phyloP scores from a whole-genome alignment of 495 filamentous ascomycete genomes.

The Immersiella caudata region DNA sequence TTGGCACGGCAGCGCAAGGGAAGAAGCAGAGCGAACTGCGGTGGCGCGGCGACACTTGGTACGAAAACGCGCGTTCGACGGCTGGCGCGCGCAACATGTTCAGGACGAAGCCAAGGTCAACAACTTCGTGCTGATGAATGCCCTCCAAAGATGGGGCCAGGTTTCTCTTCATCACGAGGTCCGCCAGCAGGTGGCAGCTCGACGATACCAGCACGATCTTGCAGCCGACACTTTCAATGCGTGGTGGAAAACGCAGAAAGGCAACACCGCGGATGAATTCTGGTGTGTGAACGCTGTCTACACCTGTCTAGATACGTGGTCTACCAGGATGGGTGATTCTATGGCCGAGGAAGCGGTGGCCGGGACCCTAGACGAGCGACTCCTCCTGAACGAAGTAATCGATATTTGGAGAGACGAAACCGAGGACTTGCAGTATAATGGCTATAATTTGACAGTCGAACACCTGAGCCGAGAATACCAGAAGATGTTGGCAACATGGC shows the following conservation, averaged over 20 bases:
- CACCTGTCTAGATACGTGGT: constrained; percentile 25
- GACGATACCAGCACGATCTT: constrained; percentile 23
- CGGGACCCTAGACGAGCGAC: constrained; percentile 30
- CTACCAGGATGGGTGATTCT: constrained; percentile 17
- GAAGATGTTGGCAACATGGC: constrained; percentile 29
- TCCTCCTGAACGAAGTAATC: constrained; percentile 35
- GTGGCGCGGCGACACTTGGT: constrained; percentile 70
- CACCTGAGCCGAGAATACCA: constrained; percentile 21
- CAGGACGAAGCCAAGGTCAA: constrained; percentile 74
- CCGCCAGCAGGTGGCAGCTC: constrained; percentile 29
- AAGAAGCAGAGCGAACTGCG: constrained; percentile 52
- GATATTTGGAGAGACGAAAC: constrained; percentile 38
- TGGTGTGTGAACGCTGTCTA: neutral
- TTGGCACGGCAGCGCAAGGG: constrained; percentile 30
- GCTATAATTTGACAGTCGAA: constrained; percentile 24
- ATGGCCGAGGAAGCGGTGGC: constrained; percentile 29
- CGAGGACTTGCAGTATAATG: constrained; percentile 26
- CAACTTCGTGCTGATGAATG: constrained; percentile 60
- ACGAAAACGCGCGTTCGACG: constrained; percentile 71
- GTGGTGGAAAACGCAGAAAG: constrained; percentile 30
- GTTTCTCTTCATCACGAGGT: constrained; percentile 34
- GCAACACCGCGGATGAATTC: constrained; percentile 30
- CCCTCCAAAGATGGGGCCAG: constrained; percentile 35
- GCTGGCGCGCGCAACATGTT: constrained; percentile 74
- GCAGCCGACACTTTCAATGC: constrained; percentile 16